Evolutionary conservation across 2,329 filamentous ascomycete species (phyloP).

Genomic region (Chalara sp.): DNA sequence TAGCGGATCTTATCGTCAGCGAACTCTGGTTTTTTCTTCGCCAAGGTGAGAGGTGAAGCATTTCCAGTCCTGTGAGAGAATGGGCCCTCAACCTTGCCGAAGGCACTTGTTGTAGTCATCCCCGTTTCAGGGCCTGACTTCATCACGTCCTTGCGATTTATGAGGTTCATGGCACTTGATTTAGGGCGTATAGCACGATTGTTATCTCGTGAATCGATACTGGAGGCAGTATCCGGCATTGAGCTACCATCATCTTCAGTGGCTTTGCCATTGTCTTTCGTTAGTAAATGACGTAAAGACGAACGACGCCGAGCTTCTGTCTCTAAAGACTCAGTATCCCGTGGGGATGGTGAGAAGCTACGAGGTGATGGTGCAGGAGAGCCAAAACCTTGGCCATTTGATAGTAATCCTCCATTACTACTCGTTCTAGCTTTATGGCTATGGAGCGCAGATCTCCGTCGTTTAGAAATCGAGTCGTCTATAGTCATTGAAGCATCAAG

Average conservation of each 20-base stretch:
- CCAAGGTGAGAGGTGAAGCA: slow-evolving; percentile 30
- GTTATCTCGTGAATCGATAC: slow-evolving; percentile 20
- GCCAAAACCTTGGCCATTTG: slow-evolving; percentile 10
- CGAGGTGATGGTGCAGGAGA: slow-evolving; percentile 19
- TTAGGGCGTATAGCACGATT: slow-evolving; percentile 47
- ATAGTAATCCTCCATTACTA: slow-evolving; percentile 17
- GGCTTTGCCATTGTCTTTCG: slow-evolving; percentile 12
- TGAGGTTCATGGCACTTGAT: slow-evolving; percentile 54
- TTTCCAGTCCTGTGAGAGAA: slow-evolving; percentile 25
- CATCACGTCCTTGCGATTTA: slow-evolving; percentile 47
- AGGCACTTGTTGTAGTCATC: slow-evolving; percentile 55
- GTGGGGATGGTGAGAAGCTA: slow-evolving; percentile 14
- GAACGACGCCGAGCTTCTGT: slow-evolving; percentile 13
- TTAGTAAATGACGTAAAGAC: slow-evolving; percentile 4
- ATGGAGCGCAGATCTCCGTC: slow-evolving; percentile 45
- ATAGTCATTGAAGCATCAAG: slow-evolving; percentile 88
- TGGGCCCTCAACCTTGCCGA: slow-evolving; percentile 55
- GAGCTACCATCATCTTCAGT: slow-evolving; percentile 27
- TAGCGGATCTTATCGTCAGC: slow-evolving; percentile 38
- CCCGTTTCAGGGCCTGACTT: slow-evolving; percentile 61
- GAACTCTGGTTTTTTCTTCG: slow-evolving; percentile 28
- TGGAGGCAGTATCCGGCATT: slow-evolving; percentile 21
- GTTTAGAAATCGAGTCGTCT: slow-evolving; percentile 56
- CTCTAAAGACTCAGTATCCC: slow-evolving; percentile 10
- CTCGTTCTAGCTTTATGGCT: slow-evolving; percentile 40